Conservation (phyloP, 805 yeast genomes). For the Kazachstania taianensis region DNA sequence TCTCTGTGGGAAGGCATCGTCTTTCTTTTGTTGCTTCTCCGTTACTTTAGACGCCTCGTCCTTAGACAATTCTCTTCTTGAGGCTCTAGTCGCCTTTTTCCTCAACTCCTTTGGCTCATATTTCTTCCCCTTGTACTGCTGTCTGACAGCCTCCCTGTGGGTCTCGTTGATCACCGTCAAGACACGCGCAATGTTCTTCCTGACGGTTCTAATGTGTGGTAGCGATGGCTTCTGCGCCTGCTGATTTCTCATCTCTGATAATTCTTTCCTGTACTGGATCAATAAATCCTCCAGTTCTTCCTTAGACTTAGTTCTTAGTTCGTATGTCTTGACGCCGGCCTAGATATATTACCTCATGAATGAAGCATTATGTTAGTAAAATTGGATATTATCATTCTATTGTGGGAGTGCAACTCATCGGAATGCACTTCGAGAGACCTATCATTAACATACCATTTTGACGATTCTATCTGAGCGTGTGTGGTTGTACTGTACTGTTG, state of each 20-base stretch:
- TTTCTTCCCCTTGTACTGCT: conserved; percentile 90
- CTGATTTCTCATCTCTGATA: conserved; percentile 93
- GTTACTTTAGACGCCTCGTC: conserved; percentile 75
- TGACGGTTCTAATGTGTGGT: conserved; percentile 93
- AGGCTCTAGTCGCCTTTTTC: conserved; percentile 97
- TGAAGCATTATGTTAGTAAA: no score
- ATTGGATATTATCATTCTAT: no score
- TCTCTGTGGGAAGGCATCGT: conserved; percentile 96
- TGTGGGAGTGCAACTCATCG: no score
- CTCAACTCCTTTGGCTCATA: conserved; percentile 97
- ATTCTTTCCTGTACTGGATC: conserved; percentile 92
- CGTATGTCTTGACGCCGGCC: conserved; percentile 87
- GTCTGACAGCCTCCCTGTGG: conserved; percentile 92
- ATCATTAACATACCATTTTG: no score
- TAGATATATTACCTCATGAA: no score
- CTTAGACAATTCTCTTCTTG: conserved; percentile 92
- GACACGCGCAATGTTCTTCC: conserved; percentile 97
- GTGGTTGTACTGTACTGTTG: no score
- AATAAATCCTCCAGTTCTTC: conserved; percentile 91
- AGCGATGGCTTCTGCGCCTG: conserved; percentile 84
- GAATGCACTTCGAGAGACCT: no score
- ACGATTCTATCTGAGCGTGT: no score
- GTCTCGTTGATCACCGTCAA: conserved; percentile 93
- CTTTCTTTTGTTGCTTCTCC: conserved; percentile 83
- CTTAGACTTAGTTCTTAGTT: conserved; percentile 94